Evolutionary conservation across 257 asterid species (phyloP), one percentile per base, ranked within the genome.

Genomic region (Scutellaria barbata): DNA sequence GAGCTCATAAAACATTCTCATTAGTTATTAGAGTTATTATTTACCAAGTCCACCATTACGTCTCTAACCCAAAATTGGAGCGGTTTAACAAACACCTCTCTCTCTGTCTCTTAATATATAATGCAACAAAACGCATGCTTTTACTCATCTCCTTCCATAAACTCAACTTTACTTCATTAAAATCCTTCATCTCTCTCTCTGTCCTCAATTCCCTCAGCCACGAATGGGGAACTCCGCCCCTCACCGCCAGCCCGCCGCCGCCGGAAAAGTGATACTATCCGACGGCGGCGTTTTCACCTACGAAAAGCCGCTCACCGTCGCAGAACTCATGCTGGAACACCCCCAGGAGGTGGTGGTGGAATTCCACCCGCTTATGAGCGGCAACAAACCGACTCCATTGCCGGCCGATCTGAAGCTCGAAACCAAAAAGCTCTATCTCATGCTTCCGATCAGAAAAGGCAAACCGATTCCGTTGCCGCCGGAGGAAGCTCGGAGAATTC

Each of bases 261-360:
- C 76, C 71, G 95, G 90, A 8, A 83, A 81, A 66, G 96, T 92
- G 43, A 82, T 92, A 20, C 79, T 90, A 0, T 66, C 90, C 5
- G 77, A 85, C 73, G 97, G 98, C 22, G 76, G 74, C 11, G 79
- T 90, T 16, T 82, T 81, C 52, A 74, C 81, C 68, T 92, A 84
- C 66, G 80, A 84, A 35, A 25, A 62, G 9, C 84, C 95, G 2
- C 72, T 88, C 20, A 92, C 98, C 5, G 97, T 74, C 1, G 98
- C 93, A 33, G 97, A 92, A 68, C 87, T 92, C 63, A 90, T 92
- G 97, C 81, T 90, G 43, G 96, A 92, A 12, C 75, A 92, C 68
- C 97, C 96, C 0, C 95, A 77, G 18, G 84, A 92, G 35, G 82
- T 84, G 59, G 97, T 92, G 60, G 92, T 86, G 3, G 98, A 92